Base-by-base conservation (phyloP, 2,329 filamentous ascomycete species). In the Fusarium albidum region DNA sequence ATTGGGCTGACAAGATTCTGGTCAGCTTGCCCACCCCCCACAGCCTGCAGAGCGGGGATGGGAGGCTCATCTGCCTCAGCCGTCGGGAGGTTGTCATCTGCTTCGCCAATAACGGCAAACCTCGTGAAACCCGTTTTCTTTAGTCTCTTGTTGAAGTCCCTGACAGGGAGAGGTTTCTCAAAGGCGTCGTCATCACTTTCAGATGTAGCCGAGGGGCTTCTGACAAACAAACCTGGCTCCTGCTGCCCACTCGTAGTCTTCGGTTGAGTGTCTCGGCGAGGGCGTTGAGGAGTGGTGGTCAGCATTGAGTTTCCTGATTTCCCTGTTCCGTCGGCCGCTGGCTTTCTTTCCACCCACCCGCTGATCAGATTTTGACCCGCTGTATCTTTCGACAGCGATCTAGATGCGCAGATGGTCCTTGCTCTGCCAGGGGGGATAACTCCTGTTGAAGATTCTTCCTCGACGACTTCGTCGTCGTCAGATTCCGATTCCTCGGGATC, bases 341-440 rank as follows among this genome's bases (percentile, higher is more conserved):
- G 25, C 28, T 35, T 52, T 17, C 54, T 66, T 31, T 65, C 59
- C 26, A 68, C 63, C 79, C 80, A 81, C 15, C 75, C 71, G 11
- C 76, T 76, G 39, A 82, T 78, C 37, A 81, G 55, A 35, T 69
- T 74, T 29, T 73, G 62, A 25, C 62, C 55, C 9, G 42, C 51
- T 8, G 35, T 49, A 21, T 67, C 61, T 45, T 63, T 66, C 21
- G 57, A 50, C 5, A 67, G 21, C 1, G 67, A 66, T 28, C 59
- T 62, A n/a, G 66, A 57, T 9, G 43, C 42, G 8, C 53, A 33
- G 28, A 69, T 55, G 4, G 38, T 58, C 18, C 42, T 66, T 42
- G 62, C 48, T 35, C 57, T 56, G 6, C 61, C 58, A 34, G 42
- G 47, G 6, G 51, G 55, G 7, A 62, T 12, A 12, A 25, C 60